Conservation (phyloP, 139 green algal species). For the Parachlorella kessleri region DNA sequence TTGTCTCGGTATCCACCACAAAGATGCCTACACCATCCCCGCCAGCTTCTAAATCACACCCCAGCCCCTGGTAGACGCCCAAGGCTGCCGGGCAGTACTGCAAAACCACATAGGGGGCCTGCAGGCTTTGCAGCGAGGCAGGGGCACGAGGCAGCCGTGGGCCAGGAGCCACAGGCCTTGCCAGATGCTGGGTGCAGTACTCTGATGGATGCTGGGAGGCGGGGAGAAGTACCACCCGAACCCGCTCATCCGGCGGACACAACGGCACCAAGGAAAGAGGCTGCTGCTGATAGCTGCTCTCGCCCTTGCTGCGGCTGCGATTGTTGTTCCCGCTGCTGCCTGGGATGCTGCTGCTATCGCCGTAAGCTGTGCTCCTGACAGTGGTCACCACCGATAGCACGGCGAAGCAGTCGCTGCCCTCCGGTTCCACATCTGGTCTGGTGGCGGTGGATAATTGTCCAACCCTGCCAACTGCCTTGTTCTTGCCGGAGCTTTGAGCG, state of each 20-base stretch:
- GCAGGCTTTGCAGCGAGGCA: slow-evolving; percentile 9
- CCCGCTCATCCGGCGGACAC: background rate
- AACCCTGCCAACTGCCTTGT: background rate
- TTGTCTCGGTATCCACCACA: slow-evolving; percentile 21
- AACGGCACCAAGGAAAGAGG: no score
- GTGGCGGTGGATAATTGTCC: background rate
- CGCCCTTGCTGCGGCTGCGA: no score
- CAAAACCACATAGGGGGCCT: slow-evolving; percentile 2
- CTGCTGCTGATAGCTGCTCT: no score
- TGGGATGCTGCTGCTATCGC: background rate
- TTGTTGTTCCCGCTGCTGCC: no score
- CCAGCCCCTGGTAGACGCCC: background rate
- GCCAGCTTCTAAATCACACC: background rate
- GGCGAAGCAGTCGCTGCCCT: background rate
- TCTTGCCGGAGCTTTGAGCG: no score
- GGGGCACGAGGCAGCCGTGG: background rate
- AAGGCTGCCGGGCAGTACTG: background rate
- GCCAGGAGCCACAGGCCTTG: background rate
- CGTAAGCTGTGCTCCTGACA: background rate
- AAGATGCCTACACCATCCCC: background rate
- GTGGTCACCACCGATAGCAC: background rate
- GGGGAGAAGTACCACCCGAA: slow-evolving; percentile 14
- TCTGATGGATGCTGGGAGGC: background rate
- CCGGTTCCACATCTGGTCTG: no score
- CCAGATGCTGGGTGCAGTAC: slow-evolving; percentile 2